Conservation (phyloP, 352 stramenopile species). For the Pythium vanterpoolii region DNA sequence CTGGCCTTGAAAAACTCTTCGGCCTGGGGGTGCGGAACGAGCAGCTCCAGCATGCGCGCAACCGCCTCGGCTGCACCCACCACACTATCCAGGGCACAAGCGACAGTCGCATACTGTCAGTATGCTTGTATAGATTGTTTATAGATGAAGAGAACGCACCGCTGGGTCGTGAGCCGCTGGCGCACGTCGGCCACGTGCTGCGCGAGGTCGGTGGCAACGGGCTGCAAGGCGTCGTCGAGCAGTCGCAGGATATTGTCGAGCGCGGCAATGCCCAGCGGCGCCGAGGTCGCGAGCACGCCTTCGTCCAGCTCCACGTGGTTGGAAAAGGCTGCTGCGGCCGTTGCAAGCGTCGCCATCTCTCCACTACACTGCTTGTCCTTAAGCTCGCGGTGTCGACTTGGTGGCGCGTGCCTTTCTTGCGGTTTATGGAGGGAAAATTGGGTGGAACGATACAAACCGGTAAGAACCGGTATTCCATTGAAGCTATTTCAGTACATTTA, state of each 20-base stretch:
- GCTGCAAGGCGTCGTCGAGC: constrained; percentile 41
- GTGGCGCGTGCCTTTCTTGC: constrained; percentile 8
- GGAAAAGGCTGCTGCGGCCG: constrained; percentile 33
- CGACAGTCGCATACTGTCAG: neutral
- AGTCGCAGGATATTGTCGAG: constrained; percentile 50
- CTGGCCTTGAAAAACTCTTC: constrained; percentile 61
- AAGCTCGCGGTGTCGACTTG: neutral
- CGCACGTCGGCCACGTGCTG: constrained; percentile 44
- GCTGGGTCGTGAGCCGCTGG: constrained; percentile 44
- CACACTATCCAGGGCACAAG: constrained; percentile 24
- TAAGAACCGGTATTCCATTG: neutral
- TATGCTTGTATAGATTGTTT: neutral
- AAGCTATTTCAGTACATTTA: neutral
- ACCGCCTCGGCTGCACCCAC: constrained; percentile 49
- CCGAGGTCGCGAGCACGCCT: constrained; percentile 57
- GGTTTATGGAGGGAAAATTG: neutral
- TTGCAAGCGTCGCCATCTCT: neutral
- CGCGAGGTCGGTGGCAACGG: constrained; percentile 29
- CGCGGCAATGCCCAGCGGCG: constrained; percentile 39
- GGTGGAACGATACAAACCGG: neutral
- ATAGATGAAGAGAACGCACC: constrained; percentile 29
- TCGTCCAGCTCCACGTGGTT: constrained; percentile 65
- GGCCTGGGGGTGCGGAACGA: constrained; percentile 39
- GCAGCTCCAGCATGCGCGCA: constrained; percentile 37
- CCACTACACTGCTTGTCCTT: neutral